These are phyloP conservation scores for Fraxinus sp. DNA, from an alignment of 305 asterid genomes.

Conservation along the genomic window DNA sequence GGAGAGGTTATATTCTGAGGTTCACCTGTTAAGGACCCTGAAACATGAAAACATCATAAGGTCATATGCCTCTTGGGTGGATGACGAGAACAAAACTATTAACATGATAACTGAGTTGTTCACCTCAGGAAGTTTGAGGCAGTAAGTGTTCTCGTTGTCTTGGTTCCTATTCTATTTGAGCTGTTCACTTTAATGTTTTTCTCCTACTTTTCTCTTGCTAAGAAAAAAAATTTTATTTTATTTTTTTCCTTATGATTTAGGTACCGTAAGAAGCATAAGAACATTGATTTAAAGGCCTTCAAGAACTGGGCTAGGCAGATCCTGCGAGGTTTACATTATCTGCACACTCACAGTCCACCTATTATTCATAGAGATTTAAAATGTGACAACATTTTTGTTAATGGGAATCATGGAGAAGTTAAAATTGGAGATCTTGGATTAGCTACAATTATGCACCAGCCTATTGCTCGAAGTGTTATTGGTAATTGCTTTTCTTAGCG, in stretches of 20 bases:
- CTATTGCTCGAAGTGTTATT: conserved; percentile 58
- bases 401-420: conserved; percentile 74
- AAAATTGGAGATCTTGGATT: conserved; percentile 76
- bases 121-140: conserved; percentile 74
- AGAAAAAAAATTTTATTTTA: not conserved
- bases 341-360: conserved; percentile 64
- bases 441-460: conserved; percentile 64
- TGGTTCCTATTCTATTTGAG: conserved; percentile 8
- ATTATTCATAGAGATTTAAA: conserved; percentile 76
- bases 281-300: conserved; percentile 60
- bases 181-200: not conserved
- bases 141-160: conserved; percentile 39
- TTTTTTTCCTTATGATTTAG: conserved; percentile 30
- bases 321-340: conserved; percentile 62
- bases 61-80: conserved; percentile 69
- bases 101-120: conserved; percentile 73
- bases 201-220: not conserved
- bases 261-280: conserved; percentile 60
- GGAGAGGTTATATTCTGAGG: conserved; percentile 61
- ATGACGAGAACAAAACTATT: conserved; percentile 58
- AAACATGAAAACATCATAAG: conserved; percentile 65
- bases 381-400: conserved; percentile 73
- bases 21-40: conserved; percentile 53
- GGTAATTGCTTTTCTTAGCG: conserved; percentile 40
- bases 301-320: conserved; percentile 84